phyloP scores from a whole-genome alignment of 2,329 filamentous ascomycete genomes.

The Pseudogymnoascus pannorum region DNA sequence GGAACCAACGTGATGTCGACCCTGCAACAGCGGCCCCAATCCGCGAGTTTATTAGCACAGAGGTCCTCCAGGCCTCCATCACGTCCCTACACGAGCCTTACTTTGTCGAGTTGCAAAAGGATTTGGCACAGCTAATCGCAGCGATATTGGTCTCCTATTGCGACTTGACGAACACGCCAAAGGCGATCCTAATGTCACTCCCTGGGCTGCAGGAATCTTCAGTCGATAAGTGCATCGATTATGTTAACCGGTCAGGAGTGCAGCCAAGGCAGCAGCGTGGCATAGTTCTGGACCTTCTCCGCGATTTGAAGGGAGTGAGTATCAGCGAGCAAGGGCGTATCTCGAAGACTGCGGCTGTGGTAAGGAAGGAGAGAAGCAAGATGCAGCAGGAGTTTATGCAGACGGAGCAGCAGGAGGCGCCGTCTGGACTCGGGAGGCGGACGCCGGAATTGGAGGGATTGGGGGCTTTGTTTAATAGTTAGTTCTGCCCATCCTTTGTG shows the following conservation, averaged over 20 bases:
- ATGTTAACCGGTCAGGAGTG: slow-evolving; percentile 49
- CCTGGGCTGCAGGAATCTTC: slow-evolving; percentile 66
- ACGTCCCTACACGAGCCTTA: slow-evolving; percentile 89
- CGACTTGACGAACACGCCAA: slow-evolving; percentile 60
- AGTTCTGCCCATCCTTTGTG: not conserved
- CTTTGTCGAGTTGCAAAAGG: slow-evolving; percentile 92
- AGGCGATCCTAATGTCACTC: slow-evolving; percentile 68
- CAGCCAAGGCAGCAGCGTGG: slow-evolving; percentile 72
- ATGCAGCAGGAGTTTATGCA: slow-evolving; percentile 63
- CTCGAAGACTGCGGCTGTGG: slow-evolving; percentile 40
- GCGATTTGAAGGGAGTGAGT: slow-evolving; percentile 80
- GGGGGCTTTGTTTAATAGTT: slow-evolving; percentile 5
- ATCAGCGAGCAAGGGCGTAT: slow-evolving; percentile 92
- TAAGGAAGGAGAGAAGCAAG: slow-evolving; percentile 44
- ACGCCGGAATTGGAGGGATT: not conserved
- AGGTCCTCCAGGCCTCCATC: slow-evolving; percentile 85
- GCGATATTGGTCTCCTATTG: slow-evolving; percentile 74
- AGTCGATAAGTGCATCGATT: slow-evolving; percentile 56
- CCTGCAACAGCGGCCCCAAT: slow-evolving; percentile 43
- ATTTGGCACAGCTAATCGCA: slow-evolving; percentile 81
- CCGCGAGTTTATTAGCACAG: slow-evolving; percentile 80
- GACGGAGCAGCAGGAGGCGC: slow-evolving; percentile 25
- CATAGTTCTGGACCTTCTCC: slow-evolving; percentile 75
- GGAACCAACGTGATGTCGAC: slow-evolving; percentile 18
- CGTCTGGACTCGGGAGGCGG: not conserved